Conservation (phyloP, 2,329 filamentous ascomycete genomes). For the Incumbomyces lentus region DNA sequence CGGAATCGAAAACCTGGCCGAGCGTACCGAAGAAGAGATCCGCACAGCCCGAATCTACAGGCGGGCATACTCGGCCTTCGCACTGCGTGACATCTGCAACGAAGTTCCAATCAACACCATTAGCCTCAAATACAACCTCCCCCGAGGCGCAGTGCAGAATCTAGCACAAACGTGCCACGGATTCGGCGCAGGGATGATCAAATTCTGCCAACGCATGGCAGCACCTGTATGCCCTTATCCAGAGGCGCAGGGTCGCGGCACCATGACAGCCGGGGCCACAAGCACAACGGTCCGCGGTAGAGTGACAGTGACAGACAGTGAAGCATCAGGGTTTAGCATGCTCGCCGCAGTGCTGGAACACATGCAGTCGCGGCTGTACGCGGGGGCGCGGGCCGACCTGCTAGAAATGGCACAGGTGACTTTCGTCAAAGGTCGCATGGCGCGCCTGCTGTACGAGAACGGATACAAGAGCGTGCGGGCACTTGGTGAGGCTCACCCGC, state of each 20-base stretch:
- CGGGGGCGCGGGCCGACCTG: constrained; percentile 60
- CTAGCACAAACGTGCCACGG: constrained; percentile 66
- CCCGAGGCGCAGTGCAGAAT: constrained; percentile 60
- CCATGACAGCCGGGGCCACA: not conserved
- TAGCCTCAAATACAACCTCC: constrained; percentile 58
- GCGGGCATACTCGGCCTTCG: constrained; percentile 64
- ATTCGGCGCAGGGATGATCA: constrained; percentile 68
- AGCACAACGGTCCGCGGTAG: not conserved
- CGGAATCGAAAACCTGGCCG: constrained; percentile 46
- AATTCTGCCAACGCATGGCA: constrained; percentile 64
- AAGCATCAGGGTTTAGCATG: constrained; percentile 51
- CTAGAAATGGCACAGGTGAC: constrained; percentile 61
- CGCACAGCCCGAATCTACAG: constrained; percentile 55
- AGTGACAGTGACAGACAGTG: not conserved
- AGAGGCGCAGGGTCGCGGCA: too few species aligned
- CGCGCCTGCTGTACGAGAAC: constrained; percentile 64
- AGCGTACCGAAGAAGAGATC: constrained; percentile 51
- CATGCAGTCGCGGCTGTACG: constrained; percentile 62
- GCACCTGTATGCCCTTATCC: too few species aligned
- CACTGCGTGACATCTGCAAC: constrained; percentile 69
- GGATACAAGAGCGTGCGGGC: constrained; percentile 59
- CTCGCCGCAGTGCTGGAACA: constrained; percentile 64
- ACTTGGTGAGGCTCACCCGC: constrained; percentile 58
- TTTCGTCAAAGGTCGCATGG: constrained; percentile 67
- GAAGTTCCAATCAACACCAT: constrained; percentile 62